Evolutionary conservation across 768 basidiomycete species (phyloP), one percentile per base, ranked within the genome.

Genomic region (Collybia nuda): DNA sequence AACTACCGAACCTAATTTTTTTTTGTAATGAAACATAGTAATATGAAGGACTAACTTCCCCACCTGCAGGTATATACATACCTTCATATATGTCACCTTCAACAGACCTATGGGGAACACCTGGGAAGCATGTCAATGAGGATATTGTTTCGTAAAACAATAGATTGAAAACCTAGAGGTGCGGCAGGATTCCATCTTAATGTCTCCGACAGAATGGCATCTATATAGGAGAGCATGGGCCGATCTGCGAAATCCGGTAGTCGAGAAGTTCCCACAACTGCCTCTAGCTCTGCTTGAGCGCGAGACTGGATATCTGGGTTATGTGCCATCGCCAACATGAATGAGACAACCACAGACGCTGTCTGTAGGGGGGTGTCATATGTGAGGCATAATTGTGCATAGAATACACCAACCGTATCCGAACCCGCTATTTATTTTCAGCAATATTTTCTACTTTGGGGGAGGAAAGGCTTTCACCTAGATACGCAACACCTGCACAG

Each of bases 171-270:
- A 26, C 60, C 60, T 46, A 57, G 45, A 21, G 64, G 60, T 15
- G 48, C 49, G 14, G 57, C 54, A 23, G 51, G 53, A 35, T 53
- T 53, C 35, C 55, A 50, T 6, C 58, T 54, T 15, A 61, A 39
- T 28, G 55, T 48, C 39, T 58, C 57, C 17, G 55, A 50, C n/a
- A 59, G 50, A 26, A 62, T 39, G 8, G 53, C 52, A 24, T 41
- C 50, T 21, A 55, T 54, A 41, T 60, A 66, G 5, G 60, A 57
- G 11, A 64, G 53, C 12, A 51, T 54, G 21, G 50, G 51, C 40
- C 55, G 50, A 53, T 66, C 64, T 14, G 49, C 47, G 23, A 65
- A 51, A n/a, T 50, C 51, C 11, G 67, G 67, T 21, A 66, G 50
- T 11, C 62, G 51, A 51, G 58, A 57, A 7, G 43, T 39, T 12